Evolutionary conservation across 768 basidiomycete species (phyloP).

Genomic region (Rhodotorula babjevae): DNA sequence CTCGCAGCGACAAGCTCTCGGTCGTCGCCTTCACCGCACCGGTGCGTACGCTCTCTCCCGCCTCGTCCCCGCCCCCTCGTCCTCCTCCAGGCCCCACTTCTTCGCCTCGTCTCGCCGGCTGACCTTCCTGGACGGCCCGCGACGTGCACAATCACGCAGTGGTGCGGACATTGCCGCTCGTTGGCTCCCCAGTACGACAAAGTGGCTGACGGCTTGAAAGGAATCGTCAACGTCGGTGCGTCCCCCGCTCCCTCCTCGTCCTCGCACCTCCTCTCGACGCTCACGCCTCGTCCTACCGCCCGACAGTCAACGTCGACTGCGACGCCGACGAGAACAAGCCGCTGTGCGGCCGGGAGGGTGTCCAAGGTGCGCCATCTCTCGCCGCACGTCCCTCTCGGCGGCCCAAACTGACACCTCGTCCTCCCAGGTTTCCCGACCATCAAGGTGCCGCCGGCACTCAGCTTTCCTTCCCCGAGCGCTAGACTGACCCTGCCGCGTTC

Average conservation of each 20-base stretch:
- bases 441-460: constrained; percentile 19
- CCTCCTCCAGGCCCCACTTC: neutral
- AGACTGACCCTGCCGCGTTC: neutral
- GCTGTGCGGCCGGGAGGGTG: constrained; percentile 36
- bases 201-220: constrained; percentile 38
- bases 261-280: neutral
- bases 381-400: no score
- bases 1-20: constrained; percentile 35
- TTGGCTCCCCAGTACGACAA: constrained; percentile 28
- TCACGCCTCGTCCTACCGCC: no score
- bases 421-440: constrained; percentile 42
- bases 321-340: constrained; percentile 42
- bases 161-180: constrained; percentile 39
- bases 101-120: neutral
- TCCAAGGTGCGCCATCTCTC: constrained; percentile 26
- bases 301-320: constrained; percentile 41
- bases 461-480: no score
- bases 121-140: no score
- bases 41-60: neutral
- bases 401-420: neutral
- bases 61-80: no score
- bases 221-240: constrained; percentile 41
- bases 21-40: constrained; percentile 37
- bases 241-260: neutral
- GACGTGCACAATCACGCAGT: neutral